Conservation (phyloP, 805 yeast genomes). For the Pichia pseudocactophila region DNA sequence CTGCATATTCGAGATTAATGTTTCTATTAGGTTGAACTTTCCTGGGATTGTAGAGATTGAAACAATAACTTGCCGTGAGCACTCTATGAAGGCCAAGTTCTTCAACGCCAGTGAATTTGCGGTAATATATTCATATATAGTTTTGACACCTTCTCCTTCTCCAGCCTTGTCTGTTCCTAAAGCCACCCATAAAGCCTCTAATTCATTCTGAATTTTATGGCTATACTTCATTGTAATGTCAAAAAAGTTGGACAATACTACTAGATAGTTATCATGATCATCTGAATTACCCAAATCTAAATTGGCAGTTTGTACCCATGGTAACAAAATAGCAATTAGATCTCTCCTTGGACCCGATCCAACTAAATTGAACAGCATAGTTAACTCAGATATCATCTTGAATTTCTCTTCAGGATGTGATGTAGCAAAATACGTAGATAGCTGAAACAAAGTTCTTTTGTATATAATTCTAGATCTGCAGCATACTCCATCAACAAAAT, state of each 20-base stretch:
- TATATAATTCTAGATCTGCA: conserved; percentile 76
- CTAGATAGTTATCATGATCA: conserved; percentile 33
- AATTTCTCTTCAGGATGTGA: conserved; percentile 50
- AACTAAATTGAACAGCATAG: conserved; percentile 59
- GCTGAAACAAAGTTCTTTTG: conserved; percentile 74
- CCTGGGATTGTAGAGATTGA: conserved; percentile 51
- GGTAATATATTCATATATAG: conserved; percentile 62
- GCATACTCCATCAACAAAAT: conserved; percentile 60
- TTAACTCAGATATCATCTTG: conserved; percentile 60
- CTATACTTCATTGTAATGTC: conserved; percentile 79
- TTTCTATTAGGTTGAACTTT: conserved; percentile 49
- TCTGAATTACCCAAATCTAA: conserved; percentile 33
- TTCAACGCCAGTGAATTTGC: conserved; percentile 59
- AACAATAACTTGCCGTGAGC: conserved; percentile 73
- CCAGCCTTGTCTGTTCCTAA: conserved; percentile 67
- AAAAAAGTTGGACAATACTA: conserved; percentile 74
- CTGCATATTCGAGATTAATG: conserved; percentile 59
- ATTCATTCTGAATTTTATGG: conserved; percentile 69
- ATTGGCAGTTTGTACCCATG: conserved; percentile 87
- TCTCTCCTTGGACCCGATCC: conserved; percentile 59
- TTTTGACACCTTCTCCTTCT: conserved; percentile 47
- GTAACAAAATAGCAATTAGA: conserved; percentile 68
- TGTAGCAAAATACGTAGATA: conserved; percentile 65
- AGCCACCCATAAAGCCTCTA: conserved; percentile 93
- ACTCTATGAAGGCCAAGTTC: conserved; percentile 66